These are phyloP conservation scores for Colletotrichum lini DNA, from an alignment of 2,329 filamentous ascomycete species.

Conservation along the genomic window DNA sequence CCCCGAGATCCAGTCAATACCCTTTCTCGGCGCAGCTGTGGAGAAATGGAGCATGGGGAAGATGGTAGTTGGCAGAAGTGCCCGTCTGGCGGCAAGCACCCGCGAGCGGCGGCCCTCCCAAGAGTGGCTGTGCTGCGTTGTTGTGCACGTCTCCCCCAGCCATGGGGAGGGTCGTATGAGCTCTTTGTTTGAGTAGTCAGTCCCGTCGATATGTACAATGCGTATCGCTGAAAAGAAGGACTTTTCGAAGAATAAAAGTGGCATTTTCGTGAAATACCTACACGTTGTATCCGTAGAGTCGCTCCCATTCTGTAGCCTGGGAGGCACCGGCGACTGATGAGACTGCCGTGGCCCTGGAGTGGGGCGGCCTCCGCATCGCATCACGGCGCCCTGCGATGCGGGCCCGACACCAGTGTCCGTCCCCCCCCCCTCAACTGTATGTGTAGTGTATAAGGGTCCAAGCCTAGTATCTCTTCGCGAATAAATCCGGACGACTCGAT, in stretches of 20 bases:
- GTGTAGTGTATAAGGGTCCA: too few relatives aligned
- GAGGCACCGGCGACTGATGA: neutral
- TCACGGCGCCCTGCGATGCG: slow-evolving; percentile 35
- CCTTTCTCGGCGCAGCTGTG: neutral
- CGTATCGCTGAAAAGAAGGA: neutral
- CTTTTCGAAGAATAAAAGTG: too few relatives aligned
- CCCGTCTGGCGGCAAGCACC: neutral
- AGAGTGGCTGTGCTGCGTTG: neutral
- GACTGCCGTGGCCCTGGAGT: too few relatives aligned
- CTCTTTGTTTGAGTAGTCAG: neutral
- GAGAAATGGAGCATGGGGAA: neutral
- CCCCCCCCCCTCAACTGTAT: neutral
- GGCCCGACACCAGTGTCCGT: neutral
- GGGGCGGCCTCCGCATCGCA: slow-evolving; percentile 27
- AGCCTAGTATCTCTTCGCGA: too few relatives aligned
- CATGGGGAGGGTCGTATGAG: neutral
- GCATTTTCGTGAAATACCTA: too few relatives aligned
- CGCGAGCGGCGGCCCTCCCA: neutral
- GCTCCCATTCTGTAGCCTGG: neutral
- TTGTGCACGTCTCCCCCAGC: neutral
- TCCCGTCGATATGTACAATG: neutral
- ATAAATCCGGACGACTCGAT: too few relatives aligned
- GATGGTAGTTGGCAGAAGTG: neutral
- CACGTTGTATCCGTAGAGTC: too few relatives aligned
- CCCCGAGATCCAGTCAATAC: neutral